phyloP scores from a whole-genome alignment of 768 basidiomycete genomes.

The Fomitopsis pulvina region DNA sequence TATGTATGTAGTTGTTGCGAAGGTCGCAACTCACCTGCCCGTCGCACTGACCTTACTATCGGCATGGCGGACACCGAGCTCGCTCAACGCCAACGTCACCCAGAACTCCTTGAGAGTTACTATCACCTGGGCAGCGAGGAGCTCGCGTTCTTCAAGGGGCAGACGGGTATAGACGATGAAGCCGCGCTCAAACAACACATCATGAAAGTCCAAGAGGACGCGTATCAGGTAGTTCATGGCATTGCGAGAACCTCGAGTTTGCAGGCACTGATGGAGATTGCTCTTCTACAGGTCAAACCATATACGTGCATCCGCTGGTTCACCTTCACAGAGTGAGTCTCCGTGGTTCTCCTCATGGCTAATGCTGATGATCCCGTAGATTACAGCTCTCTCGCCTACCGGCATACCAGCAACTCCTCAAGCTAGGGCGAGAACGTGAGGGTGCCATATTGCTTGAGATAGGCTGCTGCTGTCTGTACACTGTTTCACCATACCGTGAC shows the following conservation, averaged over 20 bases:
- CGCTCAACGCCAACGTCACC: no score
- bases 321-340: background rate
- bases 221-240: conserved; percentile 22
- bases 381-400: background rate
- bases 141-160: conserved; percentile 11
- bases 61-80: no score
- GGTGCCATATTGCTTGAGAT: conserved; percentile 34
- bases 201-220: conserved; percentile 17
- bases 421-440: conserved; percentile 27
- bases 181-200: conserved; percentile 21
- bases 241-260: no score
- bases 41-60: no score
- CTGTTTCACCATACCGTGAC: background rate
- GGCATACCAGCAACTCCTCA: conserved; percentile 16
- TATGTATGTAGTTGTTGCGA: no score
- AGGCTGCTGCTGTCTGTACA: conserved; percentile 32
- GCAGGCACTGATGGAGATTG: no score
- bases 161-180: conserved; percentile 23
- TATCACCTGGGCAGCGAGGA: conserved; percentile 12
- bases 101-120: conserved; percentile 13
- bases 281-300: conserved; percentile 1
- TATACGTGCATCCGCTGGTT: conserved; percentile 4
- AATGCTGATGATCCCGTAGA: conserved; percentile 6
- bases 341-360: background rate
- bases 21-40: no score